A percentile compares a stretch with the other conserved stretches of the same genome.
phyloP scores from a whole-genome alignment of 495 filamentous ascomycete genomes.

The Haplographium delicatum region DNA sequence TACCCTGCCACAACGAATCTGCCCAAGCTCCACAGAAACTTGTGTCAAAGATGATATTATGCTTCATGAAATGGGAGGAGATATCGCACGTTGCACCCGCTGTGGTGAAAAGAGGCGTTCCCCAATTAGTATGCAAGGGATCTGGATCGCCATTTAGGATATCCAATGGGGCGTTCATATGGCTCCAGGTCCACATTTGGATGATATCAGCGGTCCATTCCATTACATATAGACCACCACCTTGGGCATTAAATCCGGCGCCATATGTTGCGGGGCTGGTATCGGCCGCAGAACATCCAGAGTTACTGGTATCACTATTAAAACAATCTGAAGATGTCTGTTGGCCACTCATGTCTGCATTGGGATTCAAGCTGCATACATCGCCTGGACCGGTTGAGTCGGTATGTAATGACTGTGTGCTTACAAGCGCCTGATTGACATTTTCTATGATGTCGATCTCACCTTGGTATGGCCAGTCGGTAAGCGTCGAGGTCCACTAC shows the following conservation, averaged over 20 bases:
- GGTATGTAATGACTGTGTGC: conserved; percentile 2
- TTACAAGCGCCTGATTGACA: not conserved
- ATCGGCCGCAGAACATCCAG: conserved; percentile 46
- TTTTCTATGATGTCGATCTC: conserved; percentile 89
- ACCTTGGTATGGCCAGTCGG: conserved; percentile 67
- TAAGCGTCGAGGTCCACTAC: not conserved
- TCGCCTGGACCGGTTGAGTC: not conserved
- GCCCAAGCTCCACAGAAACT: conserved; percentile 91
- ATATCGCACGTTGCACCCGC: conserved; percentile 57
- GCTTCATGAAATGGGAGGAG: conserved; percentile 56
- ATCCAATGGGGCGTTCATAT: conserved; percentile 45
- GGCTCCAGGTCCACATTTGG: conserved; percentile 74
- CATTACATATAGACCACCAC: conserved; percentile 74
- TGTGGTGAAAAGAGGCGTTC: conserved; percentile 61
- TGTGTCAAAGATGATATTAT: conserved; percentile 74
- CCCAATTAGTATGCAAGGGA: conserved; percentile 46
- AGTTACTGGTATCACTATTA: conserved; percentile 25
- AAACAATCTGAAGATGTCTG: conserved; percentile 11
- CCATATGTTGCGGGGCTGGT: conserved; percentile 52
- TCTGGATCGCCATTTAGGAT: conserved; percentile 55
- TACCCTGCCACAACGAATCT: conserved; percentile 2
- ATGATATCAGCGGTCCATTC: conserved; percentile 65
- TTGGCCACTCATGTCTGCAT: not conserved
- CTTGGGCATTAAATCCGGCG: conserved; percentile 61
- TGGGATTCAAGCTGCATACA: not conserved